A percentile compares a stretch with the other conserved stretches of the same genome.
Evolutionary conservation across 768 basidiomycete species (phyloP).

Genomic region (Tylopilus balloui): DNA sequence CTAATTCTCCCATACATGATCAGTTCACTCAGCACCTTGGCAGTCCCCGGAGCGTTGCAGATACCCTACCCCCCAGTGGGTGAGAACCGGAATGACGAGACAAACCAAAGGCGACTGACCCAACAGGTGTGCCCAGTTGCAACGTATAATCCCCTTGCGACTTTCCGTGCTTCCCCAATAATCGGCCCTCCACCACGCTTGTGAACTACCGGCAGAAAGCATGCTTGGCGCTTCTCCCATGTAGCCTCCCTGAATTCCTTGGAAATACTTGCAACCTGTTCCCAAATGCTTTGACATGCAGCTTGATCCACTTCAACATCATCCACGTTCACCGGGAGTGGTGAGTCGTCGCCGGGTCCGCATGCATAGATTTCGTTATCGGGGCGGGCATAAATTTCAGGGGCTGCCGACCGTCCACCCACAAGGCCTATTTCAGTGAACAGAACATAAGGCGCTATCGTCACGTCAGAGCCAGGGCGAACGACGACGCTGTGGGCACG

Average conservation of each 20-base stretch:
- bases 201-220: conserved; percentile 65
- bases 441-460: conserved; percentile 70
- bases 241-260: conserved; percentile 49
- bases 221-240: conserved; percentile 60
- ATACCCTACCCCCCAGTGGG: conserved; percentile 49
- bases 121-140: conserved; percentile 80
- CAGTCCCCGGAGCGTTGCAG: conserved; percentile 83
- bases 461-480: conserved; percentile 39
- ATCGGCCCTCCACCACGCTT: conserved; percentile 58
- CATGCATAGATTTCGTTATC: conserved; percentile 72
- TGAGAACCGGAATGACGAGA: conserved; percentile 7
- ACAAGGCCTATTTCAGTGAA: conserved; percentile 70
- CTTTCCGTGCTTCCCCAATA: conserved; percentile 53
- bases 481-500: conserved; percentile 75
- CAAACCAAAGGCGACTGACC: conserved; percentile 41
- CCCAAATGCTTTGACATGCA: conserved; percentile 53
- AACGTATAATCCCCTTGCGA: conserved; percentile 62
- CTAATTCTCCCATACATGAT: conserved; percentile 61
- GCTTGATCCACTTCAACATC: conserved; percentile 55
- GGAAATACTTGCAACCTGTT: conserved; percentile 60
- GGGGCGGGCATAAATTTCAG: conserved; percentile 73
- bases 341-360: conserved; percentile 69
- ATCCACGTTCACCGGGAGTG: conserved; percentile 67
- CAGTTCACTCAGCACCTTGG: conserved; percentile 63
- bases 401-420: conserved; percentile 35